phyloP scores from a whole-genome alignment of 495 filamentous ascomycete species.

The Penicillium ochrochloron region DNA sequence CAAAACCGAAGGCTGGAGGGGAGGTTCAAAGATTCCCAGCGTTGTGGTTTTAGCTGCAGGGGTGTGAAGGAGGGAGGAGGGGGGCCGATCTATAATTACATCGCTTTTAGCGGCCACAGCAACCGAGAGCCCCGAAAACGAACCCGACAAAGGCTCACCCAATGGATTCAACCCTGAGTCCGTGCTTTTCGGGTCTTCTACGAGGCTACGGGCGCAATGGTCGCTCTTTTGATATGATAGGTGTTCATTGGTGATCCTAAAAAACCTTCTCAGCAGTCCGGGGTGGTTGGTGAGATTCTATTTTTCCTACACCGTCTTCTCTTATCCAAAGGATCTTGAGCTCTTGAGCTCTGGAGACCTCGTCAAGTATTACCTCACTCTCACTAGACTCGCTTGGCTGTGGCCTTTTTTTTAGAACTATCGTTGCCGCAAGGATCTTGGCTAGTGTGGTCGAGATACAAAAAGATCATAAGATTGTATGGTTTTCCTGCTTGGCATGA shows the following conservation, averaged over 20 bases:
- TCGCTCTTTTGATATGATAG: conserved; percentile 16
- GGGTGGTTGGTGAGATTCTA: background rate
- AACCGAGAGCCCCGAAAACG: conserved; percentile 21
- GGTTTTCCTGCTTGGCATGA: background rate
- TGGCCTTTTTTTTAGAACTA: conserved; percentile 5
- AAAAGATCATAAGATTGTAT: background rate
- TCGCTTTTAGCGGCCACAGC: conserved; percentile 17
- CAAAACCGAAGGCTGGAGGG: conserved; percentile 12
- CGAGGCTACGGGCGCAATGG: conserved; percentile 1
- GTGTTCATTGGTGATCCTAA: background rate
- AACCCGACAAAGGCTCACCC: conserved; percentile 13
- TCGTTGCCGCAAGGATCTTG: conserved; percentile 6
- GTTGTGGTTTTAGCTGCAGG: conserved; percentile 49
- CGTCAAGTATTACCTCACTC: conserved; percentile 4
- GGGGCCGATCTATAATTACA: conserved; percentile 43
- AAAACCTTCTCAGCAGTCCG: background rate
- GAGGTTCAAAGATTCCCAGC: conserved; percentile 36
- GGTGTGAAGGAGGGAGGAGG: conserved; percentile 21
- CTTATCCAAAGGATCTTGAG: background rate
- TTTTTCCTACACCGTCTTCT: conserved; percentile 9
- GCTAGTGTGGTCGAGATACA: background rate
- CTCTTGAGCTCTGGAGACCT: conserved; percentile 8
- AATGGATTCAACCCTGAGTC: conserved; percentile 24
- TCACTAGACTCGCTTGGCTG: background rate
- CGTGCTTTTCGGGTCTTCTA: conserved; percentile 13